A percentile compares a stretch with the other conserved stretches of the same genome.
Evolutionary conservation across 345 rosid species (phyloP).

Genomic region (Orychophragmus violaceus): DNA sequence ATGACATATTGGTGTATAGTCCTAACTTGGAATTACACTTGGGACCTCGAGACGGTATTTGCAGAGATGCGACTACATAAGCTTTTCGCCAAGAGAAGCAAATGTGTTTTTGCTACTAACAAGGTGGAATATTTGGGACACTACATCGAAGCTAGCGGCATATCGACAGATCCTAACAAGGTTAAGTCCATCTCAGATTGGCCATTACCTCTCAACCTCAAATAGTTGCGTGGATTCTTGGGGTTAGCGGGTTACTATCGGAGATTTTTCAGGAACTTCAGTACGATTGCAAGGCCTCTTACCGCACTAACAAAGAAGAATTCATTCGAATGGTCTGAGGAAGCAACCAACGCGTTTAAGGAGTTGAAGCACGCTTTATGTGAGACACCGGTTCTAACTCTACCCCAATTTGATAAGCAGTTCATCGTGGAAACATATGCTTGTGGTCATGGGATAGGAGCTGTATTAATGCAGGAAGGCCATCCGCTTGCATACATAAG

Average conservation of each 20-base stretch:
- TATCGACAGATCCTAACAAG: too few relatives aligned
- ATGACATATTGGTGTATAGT: not conserved
- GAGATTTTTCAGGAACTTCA: too few relatives aligned
- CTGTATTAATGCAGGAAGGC: not conserved
- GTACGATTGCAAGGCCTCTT: too few relatives aligned
- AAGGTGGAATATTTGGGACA: not conserved
- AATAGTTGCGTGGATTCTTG: too few relatives aligned
- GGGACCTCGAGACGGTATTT: accelerated
- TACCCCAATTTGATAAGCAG: not conserved
- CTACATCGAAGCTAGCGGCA: not conserved
- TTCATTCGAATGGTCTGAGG: too few relatives aligned
- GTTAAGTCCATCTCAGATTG: too few relatives aligned
- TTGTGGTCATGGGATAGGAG: not conserved
- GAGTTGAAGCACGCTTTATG: not conserved
- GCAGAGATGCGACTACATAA: accelerated
- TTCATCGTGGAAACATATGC: too few relatives aligned
- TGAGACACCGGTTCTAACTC: accelerated
- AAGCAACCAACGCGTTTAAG: too few relatives aligned
- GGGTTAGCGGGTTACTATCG: too few relatives aligned
- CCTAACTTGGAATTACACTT: accelerated
- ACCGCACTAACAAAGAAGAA: too few relatives aligned
- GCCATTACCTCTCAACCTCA: too few relatives aligned
- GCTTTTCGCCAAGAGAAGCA: not conserved
- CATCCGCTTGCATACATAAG: not conserved
- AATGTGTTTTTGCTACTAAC: accelerated